Conservation (phyloP, 2,329 filamentous ascomycete species). For the Akanthomyces uredinophilus region DNA sequence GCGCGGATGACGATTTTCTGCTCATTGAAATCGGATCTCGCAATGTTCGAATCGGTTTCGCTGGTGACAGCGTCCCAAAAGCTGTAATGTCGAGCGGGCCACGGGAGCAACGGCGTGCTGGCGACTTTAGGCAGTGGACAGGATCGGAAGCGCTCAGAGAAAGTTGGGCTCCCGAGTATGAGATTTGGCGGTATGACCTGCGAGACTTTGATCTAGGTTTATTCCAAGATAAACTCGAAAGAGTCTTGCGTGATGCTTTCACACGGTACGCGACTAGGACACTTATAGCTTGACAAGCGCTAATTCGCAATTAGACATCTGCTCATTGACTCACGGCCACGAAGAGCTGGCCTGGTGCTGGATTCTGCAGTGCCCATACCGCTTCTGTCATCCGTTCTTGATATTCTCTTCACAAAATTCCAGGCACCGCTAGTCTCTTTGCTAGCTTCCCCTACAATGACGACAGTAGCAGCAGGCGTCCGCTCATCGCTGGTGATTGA, state of each 20-base stretch:
- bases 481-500: slow-evolving; percentile 85
- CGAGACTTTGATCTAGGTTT: slow-evolving; percentile 69
- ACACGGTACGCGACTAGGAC: slow-evolving; percentile 59
- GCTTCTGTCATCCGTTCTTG: slow-evolving; percentile 68
- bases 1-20: slow-evolving; percentile 77
- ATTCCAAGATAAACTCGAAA: slow-evolving; percentile 81
- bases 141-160: slow-evolving; percentile 41
- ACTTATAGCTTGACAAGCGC: neutral
- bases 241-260: slow-evolving; percentile 74
- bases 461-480: slow-evolving; percentile 71
- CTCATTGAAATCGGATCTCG: slow-evolving; percentile 80
- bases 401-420: slow-evolving; percentile 75
- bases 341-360: slow-evolving; percentile 68
- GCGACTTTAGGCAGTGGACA: slow-evolving; percentile 73
- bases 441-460: slow-evolving; percentile 69
- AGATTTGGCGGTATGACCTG: slow-evolving; percentile 78
- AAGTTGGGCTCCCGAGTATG: slow-evolving; percentile 58
- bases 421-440: slow-evolving; percentile 77
- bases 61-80: slow-evolving; percentile 76
- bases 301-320: slow-evolving; percentile 43
- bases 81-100: slow-evolving; percentile 65
- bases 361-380: slow-evolving; percentile 74
- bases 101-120: slow-evolving; percentile 68
- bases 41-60: slow-evolving; percentile 76
- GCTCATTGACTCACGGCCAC: slow-evolving; percentile 68